Conservation (phyloP, 768 basidiomycete species). For the Tephrocybe sp. region DNA sequence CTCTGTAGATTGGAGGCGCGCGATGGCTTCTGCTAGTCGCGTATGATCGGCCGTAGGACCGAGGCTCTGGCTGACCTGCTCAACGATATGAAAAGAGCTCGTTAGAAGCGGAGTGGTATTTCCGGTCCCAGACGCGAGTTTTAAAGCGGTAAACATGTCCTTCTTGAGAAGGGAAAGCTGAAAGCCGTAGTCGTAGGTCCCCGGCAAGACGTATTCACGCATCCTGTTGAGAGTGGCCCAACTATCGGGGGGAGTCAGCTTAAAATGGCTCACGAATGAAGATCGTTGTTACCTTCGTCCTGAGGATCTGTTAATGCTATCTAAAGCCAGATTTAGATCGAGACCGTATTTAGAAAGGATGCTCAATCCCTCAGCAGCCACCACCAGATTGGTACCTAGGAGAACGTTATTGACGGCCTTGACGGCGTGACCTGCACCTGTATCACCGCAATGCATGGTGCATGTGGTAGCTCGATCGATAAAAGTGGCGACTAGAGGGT, state of each 20-base stretch:
- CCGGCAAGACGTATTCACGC: conserved; percentile 7
- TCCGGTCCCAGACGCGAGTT: conserved; percentile 7
- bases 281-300: conserved; percentile 8
- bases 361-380: conserved; percentile 11
- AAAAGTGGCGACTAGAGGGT: background rate
- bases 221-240: conserved; percentile 10
- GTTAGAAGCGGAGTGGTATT: conserved; percentile 10
- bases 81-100: conserved; percentile 7
- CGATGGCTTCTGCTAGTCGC: conserved; percentile 1
- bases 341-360: conserved; percentile 12
- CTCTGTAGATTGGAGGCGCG: conserved; percentile 1
- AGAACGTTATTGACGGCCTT: conserved; percentile 14
- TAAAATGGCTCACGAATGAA: background rate
- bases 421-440: conserved; percentile 12
- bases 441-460: conserved; percentile 9
- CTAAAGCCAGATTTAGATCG: background rate
- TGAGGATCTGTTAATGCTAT: conserved; percentile 11
- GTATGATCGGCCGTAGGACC: conserved; percentile 3
- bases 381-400: conserved; percentile 7
- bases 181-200: conserved; percentile 12
- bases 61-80: conserved; percentile 3
- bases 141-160: conserved; percentile 13
- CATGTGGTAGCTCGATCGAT: background rate
- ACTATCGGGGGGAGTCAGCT: background rate
- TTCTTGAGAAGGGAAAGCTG: conserved; percentile 13